Evolutionary conservation across 108 stramenopile species (phyloP), one percentile per base, ranked within the genome.

Genomic region (Cyclotella choctawhatcheeana): DNA sequence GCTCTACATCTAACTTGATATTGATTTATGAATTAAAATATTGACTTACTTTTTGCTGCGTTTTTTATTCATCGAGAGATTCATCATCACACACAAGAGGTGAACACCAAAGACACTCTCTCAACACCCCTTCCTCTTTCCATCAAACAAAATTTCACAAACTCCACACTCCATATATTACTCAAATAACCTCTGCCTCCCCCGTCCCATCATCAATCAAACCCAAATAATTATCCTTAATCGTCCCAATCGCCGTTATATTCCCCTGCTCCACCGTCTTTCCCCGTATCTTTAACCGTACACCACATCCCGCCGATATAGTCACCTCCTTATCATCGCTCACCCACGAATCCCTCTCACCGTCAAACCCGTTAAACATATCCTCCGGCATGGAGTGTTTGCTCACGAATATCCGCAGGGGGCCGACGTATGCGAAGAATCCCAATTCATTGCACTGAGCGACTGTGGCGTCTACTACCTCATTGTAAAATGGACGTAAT

Each of bases 321-420:
- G 96, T 84, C 33, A 95, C 93, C 76, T 97, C 94, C 55, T 95
- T 93, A 81, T 97, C 97, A 66, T 96, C 97, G 63, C 88, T 89
- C 2, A 94, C 84, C 97, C 97, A 97, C n/a, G 93, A 88, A 78
- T 94, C 91, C 60, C 87, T 88, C 50, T 93, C 93, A 44, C 86
- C 84, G 80, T 96, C 91, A 82, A 91, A 97, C 33, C 94, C 96
- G 73, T 95, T 90, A 26, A 91, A 84, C 89, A 97, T 90, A 73
- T 97, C 97, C 71, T 93, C 93, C 10, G 94, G 95, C 95, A 97
- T 97, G 68, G 82, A 89, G 73, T 96, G 94, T 61, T 94, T 93
- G n/a, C 84, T 87, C 24, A 97, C 97, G 71, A 96, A 97, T 52
- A 97, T 89, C 33, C 91, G 87, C 10, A 97, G 79, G 3, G 96